Evolutionary conservation across 805 yeast genomes (phyloP).

Genomic region (Candida odintsovae): DNA sequence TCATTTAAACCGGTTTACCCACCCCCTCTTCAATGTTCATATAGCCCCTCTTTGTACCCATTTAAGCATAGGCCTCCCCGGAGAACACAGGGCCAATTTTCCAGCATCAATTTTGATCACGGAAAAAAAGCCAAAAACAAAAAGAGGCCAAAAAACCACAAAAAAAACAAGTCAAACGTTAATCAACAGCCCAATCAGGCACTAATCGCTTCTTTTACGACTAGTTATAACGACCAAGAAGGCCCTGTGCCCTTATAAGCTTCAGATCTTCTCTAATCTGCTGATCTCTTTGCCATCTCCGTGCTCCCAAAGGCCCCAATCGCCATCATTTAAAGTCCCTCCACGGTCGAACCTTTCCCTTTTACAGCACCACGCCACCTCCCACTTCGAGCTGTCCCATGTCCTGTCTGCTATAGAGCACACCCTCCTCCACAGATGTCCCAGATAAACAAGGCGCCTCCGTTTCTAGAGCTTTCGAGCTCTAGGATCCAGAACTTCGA

Average conservation of each 20-base stretch:
- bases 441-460: conserved; percentile 23
- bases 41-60: background rate
- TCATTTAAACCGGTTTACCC: too few species aligned
- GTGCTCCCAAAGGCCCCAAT: background rate
- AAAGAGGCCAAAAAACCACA: background rate
- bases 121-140: background rate
- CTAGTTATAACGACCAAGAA: background rate
- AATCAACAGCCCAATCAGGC: background rate
- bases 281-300: background rate
- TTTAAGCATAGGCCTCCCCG: background rate
- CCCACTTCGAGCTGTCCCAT: background rate
- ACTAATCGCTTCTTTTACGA: background rate
- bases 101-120: background rate
- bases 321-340: background rate
- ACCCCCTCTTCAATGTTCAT: too few species aligned
- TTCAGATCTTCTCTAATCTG: too few species aligned
- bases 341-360: background rate
- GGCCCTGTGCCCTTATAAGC: too few species aligned
- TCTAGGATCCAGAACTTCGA: conserved; percentile 22
- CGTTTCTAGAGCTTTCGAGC: conserved; percentile 24
- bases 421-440: conserved; percentile 3
- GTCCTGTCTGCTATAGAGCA: background rate
- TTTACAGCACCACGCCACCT: background rate
- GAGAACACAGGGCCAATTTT: background rate
- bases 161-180: background rate